Base-by-base conservation (phyloP, 768 basidiomycete genomes). In the Hebeloma cylindrosporum region DNA sequence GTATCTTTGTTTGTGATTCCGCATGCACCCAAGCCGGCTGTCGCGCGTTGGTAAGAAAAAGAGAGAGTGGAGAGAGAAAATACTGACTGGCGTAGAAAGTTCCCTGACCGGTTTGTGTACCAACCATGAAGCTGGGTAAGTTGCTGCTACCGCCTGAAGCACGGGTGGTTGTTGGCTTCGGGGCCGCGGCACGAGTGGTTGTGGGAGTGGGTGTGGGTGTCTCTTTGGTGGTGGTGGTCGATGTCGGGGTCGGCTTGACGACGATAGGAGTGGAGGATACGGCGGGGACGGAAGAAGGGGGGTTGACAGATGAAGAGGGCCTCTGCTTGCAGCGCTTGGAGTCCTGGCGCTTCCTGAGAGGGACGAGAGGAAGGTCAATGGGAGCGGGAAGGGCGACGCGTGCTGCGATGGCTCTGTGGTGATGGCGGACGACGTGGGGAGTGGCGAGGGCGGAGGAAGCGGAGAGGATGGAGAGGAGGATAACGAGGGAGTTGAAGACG, bases 11-110 rank as follows among this genome's bases (percentile, higher is more conserved):
- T 83, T 34, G 65, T 69, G 53, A 75, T 72, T 35, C 83, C 83
- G 59, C 84, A 86, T 7, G 84, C 74, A 42, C 80, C 81, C 31
- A 84, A 72, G 40, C 82, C 84, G 47, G 81, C 73, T 75, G 23
- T 50, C 21, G 46, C 36, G 11, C 25, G 30, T 30, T 28, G 45
- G 20, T 29, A 38, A 13, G 48, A 31, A 47, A 9, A 13, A 34
- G 25, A 32, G 38, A 31, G 21, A 10, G 25, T 22, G n/a, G 18
- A 50, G 23, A 16, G 30, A 37, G 22, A 8, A 25, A 28, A 36
- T n/a, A 63, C 70, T 30, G 44, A 71, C 73, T 73, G 16, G 47
- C 57, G 54, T 81, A 84, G 63, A 64, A 83, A 27, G 82, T 84
- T 23, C 73, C 79, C 45, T 80, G 57, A 13, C 85, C 83, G 2